These are phyloP conservation scores for Pythium pectinolyticum DNA, from an alignment of 352 stramenopile genomes.

Conservation along the genomic window DNA sequence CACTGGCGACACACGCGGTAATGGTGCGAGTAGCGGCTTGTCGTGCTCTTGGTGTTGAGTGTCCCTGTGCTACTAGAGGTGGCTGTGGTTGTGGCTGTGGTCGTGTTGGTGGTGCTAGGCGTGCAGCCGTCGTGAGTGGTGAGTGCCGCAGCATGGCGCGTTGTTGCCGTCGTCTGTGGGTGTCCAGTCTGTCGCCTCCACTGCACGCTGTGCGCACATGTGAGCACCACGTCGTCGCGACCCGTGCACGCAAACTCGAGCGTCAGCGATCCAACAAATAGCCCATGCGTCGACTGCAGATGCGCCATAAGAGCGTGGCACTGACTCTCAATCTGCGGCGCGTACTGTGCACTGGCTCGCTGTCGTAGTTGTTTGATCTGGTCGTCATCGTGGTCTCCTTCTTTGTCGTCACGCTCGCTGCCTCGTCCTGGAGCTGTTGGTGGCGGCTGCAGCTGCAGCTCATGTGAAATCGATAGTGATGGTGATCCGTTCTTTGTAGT, in stretches of 20 bases:
- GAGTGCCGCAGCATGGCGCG: no score
- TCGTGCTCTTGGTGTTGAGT: not conserved
- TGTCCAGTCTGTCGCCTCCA: conserved; percentile 1
- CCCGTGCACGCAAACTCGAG: conserved; percentile 3
- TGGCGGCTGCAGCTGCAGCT: no score
- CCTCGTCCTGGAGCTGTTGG: no score
- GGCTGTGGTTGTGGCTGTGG: not conserved
- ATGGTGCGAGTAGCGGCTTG: not conserved
- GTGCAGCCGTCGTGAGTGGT: no score
- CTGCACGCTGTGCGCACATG: not conserved
- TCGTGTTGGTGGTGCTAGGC: not conserved
- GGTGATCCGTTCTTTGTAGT: no score
- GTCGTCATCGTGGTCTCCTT: no score
- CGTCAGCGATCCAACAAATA: not conserved
- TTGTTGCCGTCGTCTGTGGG: no score
- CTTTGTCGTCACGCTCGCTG: no score
- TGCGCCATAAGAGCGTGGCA: conserved; percentile 1
- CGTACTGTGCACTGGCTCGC: not conserved
- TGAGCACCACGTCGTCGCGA: not conserved
- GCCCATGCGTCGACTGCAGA: not conserved
- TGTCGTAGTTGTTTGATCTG: no score
- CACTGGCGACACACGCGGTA: conserved; percentile 32
- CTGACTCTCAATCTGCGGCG: not conserved
- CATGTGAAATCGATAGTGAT: no score
- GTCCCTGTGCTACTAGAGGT: not conserved